phyloP scores from a whole-genome alignment of 1,284 basidiomycete species.

The Naganishia sp. region DNA sequence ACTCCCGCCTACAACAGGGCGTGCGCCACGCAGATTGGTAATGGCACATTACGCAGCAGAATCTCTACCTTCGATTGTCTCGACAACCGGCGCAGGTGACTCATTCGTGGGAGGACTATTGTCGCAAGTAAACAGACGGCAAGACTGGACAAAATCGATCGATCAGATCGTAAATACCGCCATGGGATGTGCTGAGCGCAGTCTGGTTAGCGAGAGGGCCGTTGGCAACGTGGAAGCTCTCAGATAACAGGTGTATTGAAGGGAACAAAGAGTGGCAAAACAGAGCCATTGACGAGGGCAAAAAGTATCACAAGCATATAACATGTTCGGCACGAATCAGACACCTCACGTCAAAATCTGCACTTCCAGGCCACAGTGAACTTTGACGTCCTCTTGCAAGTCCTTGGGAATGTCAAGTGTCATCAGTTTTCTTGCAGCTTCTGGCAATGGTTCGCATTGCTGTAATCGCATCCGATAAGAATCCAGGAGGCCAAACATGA shows the following conservation, averaged over 20 bases:
- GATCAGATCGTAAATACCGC: conserved; percentile 17
- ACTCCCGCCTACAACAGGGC: conserved; percentile 52
- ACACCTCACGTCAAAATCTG: background rate
- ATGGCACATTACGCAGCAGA: conserved; percentile 69
- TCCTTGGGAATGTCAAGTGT: conserved; percentile 5
- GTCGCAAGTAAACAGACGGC: conserved; percentile 37
- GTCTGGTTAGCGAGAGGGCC: conserved; percentile 23
- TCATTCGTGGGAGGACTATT: conserved; percentile 74
- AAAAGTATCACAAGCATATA: background rate
- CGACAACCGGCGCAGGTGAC: conserved; percentile 89
- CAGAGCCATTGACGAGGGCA: background rate
- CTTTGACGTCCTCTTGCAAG: conserved; percentile 8
- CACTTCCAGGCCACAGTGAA: conserved; percentile 14
- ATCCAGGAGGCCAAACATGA: conserved; percentile 22
- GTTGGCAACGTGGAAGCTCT: conserved; percentile 20
- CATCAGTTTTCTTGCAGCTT: background rate
- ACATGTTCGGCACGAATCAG: background rate
- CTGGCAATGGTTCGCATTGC: background rate
- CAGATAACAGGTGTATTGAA: background rate
- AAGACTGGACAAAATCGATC: background rate
- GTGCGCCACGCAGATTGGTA: conserved; percentile 61
- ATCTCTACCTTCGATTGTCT: conserved; percentile 59
- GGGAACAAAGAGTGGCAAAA: background rate
- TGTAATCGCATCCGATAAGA: conserved; percentile 12
- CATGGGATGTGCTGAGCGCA: conserved; percentile 18